Evolutionary conservation across 805 yeast species (phyloP).

Genomic region (Saturnispora quitensis): DNA sequence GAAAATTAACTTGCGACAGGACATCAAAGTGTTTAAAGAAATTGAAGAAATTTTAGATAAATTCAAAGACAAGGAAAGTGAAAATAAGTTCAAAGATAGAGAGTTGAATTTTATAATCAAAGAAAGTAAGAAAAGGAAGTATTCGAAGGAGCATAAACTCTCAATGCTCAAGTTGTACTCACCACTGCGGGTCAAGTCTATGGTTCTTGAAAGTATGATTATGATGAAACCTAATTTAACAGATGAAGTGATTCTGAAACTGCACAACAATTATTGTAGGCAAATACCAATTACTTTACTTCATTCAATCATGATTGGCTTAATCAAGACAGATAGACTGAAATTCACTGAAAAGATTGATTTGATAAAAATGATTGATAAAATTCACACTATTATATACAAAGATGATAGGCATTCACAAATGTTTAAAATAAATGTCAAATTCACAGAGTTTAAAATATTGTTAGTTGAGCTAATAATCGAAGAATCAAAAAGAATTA

Average conservation of each 20-base stretch:
- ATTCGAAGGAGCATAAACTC: slow-evolving; percentile 10
- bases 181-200: slow-evolving; percentile 15
- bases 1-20: slow-evolving; percentile 4
- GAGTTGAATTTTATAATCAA: neutral
- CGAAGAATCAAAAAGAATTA: slow-evolving; percentile 14
- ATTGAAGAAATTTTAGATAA: slow-evolving; percentile 9
- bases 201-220: slow-evolving; percentile 14
- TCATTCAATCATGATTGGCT: slow-evolving; percentile 21
- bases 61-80: slow-evolving; percentile 2
- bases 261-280: slow-evolving; percentile 16
- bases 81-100: neutral
- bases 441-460: slow-evolving; percentile 11
- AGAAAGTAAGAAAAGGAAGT: neutral
- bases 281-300: slow-evolving; percentile 19
- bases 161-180: slow-evolving; percentile 11
- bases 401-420: slow-evolving; percentile 11
- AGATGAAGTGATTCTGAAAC: slow-evolving; percentile 11
- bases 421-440: slow-evolving; percentile 12
- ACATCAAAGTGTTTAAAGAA: slow-evolving; percentile 10
- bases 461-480: slow-evolving; percentile 19
- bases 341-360: slow-evolving; percentile 15
- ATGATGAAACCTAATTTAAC: slow-evolving; percentile 12
- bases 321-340: slow-evolving; percentile 8
- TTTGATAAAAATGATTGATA: slow-evolving; percentile 18
- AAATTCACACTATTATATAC: slow-evolving; percentile 15